Evolutionary conservation across 352 stramenopile genomes (phyloP).

Genomic region (Pythium volutum): DNA sequence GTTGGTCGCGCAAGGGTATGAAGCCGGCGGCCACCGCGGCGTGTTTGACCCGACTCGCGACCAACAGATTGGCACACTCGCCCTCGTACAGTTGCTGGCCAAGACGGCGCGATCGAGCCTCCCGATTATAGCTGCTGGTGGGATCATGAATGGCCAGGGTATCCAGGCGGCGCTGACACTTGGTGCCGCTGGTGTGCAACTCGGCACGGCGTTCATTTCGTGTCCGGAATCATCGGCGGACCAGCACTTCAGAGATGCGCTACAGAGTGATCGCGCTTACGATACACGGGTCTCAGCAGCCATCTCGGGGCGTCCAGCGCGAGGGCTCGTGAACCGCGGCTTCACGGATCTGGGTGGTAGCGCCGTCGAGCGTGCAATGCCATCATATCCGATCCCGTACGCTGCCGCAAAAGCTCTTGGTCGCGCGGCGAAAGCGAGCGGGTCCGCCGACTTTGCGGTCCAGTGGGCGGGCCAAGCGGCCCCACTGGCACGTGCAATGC

Average conservation of each 20-base stretch:
- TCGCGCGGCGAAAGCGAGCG: slow-evolving; percentile 10
- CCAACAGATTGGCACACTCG: slow-evolving; percentile 35
- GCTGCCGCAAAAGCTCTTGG: slow-evolving; percentile 17
- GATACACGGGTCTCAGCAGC: slow-evolving; percentile 30
- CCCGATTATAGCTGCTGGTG: slow-evolving; percentile 55
- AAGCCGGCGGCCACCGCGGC: slow-evolving; percentile 55
- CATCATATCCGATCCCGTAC: slow-evolving; percentile 24
- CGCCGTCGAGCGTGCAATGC: slow-evolving; percentile 2
- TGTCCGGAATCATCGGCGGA: slow-evolving; percentile 43
- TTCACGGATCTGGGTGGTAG: slow-evolving; percentile 29
- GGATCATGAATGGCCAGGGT: slow-evolving; percentile 46
- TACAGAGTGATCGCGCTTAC: slow-evolving; percentile 20
- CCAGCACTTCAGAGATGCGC: slow-evolving; percentile 26
- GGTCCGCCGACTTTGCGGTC: slow-evolving; percentile 21
- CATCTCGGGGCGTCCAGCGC: slow-evolving; percentile 43
- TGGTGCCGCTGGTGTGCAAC: slow-evolving; percentile 53
- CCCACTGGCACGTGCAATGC: slow-evolving; percentile 36
- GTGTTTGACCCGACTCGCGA: slow-evolving; percentile 38
- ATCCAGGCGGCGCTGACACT: slow-evolving; percentile 39
- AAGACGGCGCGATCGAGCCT: slow-evolving; percentile 24
- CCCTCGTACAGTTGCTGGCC: slow-evolving; percentile 47
- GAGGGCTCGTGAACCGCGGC: slow-evolving; percentile 40
- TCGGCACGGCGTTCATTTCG: slow-evolving; percentile 58
- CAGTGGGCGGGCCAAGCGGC: slow-evolving; percentile 24
- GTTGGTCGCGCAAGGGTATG: slow-evolving; percentile 53